phyloP scores from a whole-genome alignment of 176 grass and related monocot genomes.

The Tillandsia fasciculata region DNA sequence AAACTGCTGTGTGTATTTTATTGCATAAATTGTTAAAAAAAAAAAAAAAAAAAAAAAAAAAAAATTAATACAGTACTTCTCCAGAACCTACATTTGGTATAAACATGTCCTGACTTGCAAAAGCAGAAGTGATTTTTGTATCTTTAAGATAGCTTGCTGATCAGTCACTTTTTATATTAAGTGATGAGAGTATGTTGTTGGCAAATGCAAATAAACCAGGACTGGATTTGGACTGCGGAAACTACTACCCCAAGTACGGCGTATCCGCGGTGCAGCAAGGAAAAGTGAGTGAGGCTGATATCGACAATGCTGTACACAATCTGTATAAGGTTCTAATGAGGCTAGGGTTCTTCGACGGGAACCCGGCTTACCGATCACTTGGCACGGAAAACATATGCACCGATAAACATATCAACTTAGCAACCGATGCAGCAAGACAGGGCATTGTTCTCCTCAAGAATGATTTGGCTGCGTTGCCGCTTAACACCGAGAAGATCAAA shows the following conservation, averaged over 20 bases:
- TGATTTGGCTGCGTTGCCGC: constrained; percentile 23
- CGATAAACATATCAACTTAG: constrained; percentile 37
- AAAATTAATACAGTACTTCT: too few relatives aligned
- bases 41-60: too few relatives aligned
- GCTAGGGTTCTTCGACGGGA: constrained; percentile 71
- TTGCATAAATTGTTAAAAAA: too few relatives aligned
- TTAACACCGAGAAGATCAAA: constrained; percentile 2
- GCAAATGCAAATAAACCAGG: constrained; percentile 33
- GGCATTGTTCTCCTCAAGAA: constrained; percentile 87
- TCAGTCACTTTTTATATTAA: not conserved
- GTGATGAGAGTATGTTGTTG: constrained; percentile 9
- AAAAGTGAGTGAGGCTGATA: constrained; percentile 39
- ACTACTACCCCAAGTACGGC: constrained; percentile 32
- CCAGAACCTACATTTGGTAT: too few relatives aligned
- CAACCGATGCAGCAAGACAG: constrained; percentile 55
- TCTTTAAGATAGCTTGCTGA: constrained; percentile 13
- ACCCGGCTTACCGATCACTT: constrained; percentile 29
- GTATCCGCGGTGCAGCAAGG: constrained; percentile 24
- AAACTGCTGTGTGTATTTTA: too few relatives aligned
- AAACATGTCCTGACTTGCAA: too few relatives aligned
- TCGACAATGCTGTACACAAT: constrained; percentile 51
- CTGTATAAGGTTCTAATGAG: constrained; percentile 48
- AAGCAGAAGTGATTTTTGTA: not conserved
- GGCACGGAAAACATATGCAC: constrained; percentile 37
- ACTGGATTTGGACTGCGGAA: constrained; percentile 58